Percentiles rank a stretch among this genome's conserved stretches.
phyloP scores from a whole-genome alignment of 2,329 filamentous ascomycete species.

The Ceratocystis harringtonii region DNA sequence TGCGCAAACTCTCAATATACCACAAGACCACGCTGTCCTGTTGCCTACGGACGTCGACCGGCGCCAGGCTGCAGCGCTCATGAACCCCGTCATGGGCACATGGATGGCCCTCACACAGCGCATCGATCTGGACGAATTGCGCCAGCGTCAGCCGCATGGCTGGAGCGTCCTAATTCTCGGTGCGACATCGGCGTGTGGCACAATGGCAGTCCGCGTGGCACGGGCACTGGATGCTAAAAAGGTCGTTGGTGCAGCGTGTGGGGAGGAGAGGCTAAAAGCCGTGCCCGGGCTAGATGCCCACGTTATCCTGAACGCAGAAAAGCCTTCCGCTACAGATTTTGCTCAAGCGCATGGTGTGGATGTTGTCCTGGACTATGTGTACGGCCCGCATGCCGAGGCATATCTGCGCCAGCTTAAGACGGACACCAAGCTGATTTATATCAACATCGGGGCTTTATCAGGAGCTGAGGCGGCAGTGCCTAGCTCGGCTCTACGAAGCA shows the following conservation, averaged over 20 bases:
- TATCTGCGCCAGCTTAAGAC: constrained; percentile 29
- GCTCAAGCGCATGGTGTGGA: constrained; percentile 30
- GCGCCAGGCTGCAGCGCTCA: constrained; percentile 35
- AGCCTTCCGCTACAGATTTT: background rate
- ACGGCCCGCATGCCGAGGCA: constrained; percentile 31
- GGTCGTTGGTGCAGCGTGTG: constrained; percentile 37
- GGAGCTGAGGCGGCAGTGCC: constrained; percentile 28
- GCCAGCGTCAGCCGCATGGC: constrained; percentile 18
- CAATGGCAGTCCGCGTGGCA: constrained; percentile 34
- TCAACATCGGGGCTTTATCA: constrained; percentile 36
- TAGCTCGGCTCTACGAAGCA: constrained; percentile 31
- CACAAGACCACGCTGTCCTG: constrained; percentile 25
- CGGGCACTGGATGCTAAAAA: constrained; percentile 33
- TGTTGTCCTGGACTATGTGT: constrained; percentile 43
- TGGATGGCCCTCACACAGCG: constrained; percentile 42
- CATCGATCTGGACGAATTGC: constrained; percentile 19
- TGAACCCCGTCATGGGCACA: constrained; percentile 40
- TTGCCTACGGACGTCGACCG: constrained; percentile 33
- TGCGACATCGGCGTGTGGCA: constrained; percentile 37
- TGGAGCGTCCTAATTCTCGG: constrained; percentile 39
- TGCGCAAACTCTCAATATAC: constrained; percentile 34
- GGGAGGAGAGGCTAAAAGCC: background rate
- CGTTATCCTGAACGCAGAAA: background rate
- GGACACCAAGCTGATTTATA: constrained; percentile 34
- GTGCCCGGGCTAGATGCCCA: constrained; percentile 21